phyloP scores from a whole-genome alignment of 2,329 filamentous ascomycete species.

The Aureobasidium sp. region DNA sequence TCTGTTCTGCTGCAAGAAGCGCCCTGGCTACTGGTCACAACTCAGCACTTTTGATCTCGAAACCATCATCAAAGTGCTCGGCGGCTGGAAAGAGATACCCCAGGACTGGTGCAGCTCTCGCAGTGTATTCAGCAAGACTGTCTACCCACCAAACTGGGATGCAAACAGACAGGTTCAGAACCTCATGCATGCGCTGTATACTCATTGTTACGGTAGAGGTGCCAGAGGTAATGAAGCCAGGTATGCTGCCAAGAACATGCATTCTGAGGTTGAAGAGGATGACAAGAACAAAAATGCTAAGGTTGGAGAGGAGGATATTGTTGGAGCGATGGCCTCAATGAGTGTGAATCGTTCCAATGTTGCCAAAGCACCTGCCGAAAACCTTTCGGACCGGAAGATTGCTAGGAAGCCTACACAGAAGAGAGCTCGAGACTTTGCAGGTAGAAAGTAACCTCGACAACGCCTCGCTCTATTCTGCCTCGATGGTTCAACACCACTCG shows the following conservation, averaged over 20 bases:
- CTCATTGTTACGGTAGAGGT: background rate
- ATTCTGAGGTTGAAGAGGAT: background rate
- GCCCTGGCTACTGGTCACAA: background rate
- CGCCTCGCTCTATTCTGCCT: background rate
- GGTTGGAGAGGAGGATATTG: background rate
- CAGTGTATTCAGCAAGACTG: background rate
- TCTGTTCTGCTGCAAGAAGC: conserved; percentile 1
- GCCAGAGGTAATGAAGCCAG: background rate
- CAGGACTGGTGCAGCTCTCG: background rate
- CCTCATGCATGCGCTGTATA: background rate
- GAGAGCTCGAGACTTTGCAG: background rate
- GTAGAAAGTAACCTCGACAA: background rate
- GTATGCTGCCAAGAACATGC: background rate
- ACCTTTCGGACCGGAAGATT: background rate
- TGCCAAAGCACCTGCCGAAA: background rate
- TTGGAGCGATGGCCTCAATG: background rate
- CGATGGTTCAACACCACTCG: background rate
- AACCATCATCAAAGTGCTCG: background rate
- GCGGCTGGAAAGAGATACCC: background rate
- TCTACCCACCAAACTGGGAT: background rate
- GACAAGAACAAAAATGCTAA: background rate
- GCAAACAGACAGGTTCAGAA: background rate
- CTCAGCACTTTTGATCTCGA: background rate
- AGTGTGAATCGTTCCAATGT: background rate
- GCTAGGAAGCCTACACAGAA: background rate